Base-by-base conservation (phyloP, 768 basidiomycete genomes). In the Phanerochaete carnosa region DNA sequence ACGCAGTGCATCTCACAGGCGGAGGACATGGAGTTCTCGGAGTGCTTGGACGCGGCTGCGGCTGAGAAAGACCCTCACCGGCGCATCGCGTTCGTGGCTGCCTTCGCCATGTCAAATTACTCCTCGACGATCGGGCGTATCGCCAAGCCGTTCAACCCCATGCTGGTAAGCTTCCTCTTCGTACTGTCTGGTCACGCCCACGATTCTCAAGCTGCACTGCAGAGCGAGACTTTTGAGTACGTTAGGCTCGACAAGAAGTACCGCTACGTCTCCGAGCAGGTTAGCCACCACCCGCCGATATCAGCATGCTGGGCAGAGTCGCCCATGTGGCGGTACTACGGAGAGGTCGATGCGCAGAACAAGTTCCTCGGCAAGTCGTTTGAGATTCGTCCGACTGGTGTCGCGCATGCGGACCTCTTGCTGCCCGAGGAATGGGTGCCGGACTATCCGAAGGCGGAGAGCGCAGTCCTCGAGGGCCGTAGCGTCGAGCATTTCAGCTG, bases 101-200 rank as follows among this genome's bases (percentile, higher is more conserved):
- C 94, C 1, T 98, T 98, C 72, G 95, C 95, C 2, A 97, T 97
- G 94, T 92, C 92, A 29, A 98, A 98, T 75, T 98, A 98, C 74
- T 94, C 92, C 0, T 94, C 92, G 25, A 98, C 95, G 1, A 92
- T 96, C 65, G 95, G 96, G 3, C 84, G 95, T 37, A 97, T 98
- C 64, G 95, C 95, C 13, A 97, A 98, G 73, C 95, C 95, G 1
- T 97, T 97, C 75, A 97, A 97, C 73, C 95, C 94, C 6, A 92
- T 96, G 87, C 83, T 97, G 58, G 90, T 92, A 61, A 55, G 88
- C 78, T 6, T 35, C 12, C 1, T 16, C n/a, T 15, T 26, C 22
- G 1, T 16, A 15, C 6, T 32, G 19, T 19, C 47, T 32, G 22
- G 23, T 19, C 11, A n/a, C 23, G 51, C 29, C 13, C n/a, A 5